A percentile compares a stretch with the other conserved stretches of the same genome.
Conservation (phyloP, 2,329 filamentous ascomycete species). For the Cercospora canescens region DNA sequence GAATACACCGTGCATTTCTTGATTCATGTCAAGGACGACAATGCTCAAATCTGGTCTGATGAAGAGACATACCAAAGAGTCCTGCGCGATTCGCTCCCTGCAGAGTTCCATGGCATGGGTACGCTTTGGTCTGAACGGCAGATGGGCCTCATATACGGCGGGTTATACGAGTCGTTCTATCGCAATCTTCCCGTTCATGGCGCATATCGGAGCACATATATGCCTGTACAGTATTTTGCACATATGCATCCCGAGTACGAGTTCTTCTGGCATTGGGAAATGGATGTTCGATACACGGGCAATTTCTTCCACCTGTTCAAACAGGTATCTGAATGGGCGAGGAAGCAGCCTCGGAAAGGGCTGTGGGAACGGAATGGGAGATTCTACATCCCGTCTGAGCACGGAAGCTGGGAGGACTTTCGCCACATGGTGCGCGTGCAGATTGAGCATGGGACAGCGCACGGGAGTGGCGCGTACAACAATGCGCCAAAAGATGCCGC, state of each 20-base stretch:
- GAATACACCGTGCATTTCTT: slow-evolving; percentile 84
- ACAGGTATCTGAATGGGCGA: slow-evolving; percentile 65
- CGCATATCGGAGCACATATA: slow-evolving; percentile 72
- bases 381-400: slow-evolving; percentile 72
- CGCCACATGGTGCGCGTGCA: slow-evolving; percentile 63
- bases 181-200: slow-evolving; percentile 68
- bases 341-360: slow-evolving; percentile 66
- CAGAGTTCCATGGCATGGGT: slow-evolving; percentile 54
- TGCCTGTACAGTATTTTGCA: slow-evolving; percentile 94
- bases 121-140: slow-evolving; percentile 55
- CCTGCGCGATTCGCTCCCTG: slow-evolving; percentile 49
- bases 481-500: slow-evolving; percentile 35
- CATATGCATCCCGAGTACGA: slow-evolving; percentile 86
- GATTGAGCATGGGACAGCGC: slow-evolving; percentile 54
- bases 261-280: slow-evolving; percentile 93
- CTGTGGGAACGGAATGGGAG: slow-evolving; percentile 76
- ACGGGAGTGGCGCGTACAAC: slow-evolving; percentile 46
- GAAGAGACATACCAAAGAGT: slow-evolving; percentile 70
- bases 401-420: slow-evolving; percentile 73
- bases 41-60: slow-evolving; percentile 79
- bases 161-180: slow-evolving; percentile 51
- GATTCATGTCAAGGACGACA: slow-evolving; percentile 78
- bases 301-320: slow-evolving; percentile 83
- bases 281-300: slow-evolving; percentile 87
- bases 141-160: slow-evolving; percentile 57